Evolutionary conservation across 1,284 basidiomycete species (phyloP), one percentile per base, ranked within the genome.

Genomic region (Cutaneotrichosporon sp.): DNA sequence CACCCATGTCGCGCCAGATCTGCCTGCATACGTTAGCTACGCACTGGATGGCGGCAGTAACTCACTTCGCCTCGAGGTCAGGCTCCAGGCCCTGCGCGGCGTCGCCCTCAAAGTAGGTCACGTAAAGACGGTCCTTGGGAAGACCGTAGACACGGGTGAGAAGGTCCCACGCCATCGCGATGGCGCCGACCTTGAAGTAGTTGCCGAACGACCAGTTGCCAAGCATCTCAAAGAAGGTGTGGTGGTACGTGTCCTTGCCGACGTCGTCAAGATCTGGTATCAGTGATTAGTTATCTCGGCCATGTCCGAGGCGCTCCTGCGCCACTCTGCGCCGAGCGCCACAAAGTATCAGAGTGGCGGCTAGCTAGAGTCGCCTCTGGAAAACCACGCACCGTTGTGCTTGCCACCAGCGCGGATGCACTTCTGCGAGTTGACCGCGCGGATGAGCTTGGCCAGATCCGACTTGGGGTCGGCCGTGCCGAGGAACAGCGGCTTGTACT

Each of bases 141-240:
- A 99, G 85, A 61, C 89, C 86, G 83, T 92, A 99, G 16, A 98
- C 81, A 61, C 80, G 69, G 9, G 95, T 98, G 65, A 99, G 83
- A 46, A 99, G 86, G 72, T 96, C 90, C 95, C 95, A 99, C 5
- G 96, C 95, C 82, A 91, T 94, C 47, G 81, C 81, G 68, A 97
- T 89, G 13, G 96, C 95, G 71, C 98, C 96, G 86, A 90, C 88
- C 87, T 99, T 99, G 87, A 99, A 99, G 83, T 99, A 99, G 81
- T 99, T 92, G 6, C 96, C 96, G 73, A 99, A 99, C 11, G 94
- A 97, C 96, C 96, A 99, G 81, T 99, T 99, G 52, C 96, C 96
- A 68, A 99, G 83, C 96, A 99, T 99, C 82, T 99, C 96, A 77
- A 99, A 99, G 83, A 99, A 99, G 4, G 97, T 99, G 81, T 97